A percentile compares a stretch with the other conserved stretches of the same genome.
These are phyloP conservation scores for Hermanozyma aechmeae DNA, from an alignment of 805 yeast species.

Conservation along the genomic window DNA sequence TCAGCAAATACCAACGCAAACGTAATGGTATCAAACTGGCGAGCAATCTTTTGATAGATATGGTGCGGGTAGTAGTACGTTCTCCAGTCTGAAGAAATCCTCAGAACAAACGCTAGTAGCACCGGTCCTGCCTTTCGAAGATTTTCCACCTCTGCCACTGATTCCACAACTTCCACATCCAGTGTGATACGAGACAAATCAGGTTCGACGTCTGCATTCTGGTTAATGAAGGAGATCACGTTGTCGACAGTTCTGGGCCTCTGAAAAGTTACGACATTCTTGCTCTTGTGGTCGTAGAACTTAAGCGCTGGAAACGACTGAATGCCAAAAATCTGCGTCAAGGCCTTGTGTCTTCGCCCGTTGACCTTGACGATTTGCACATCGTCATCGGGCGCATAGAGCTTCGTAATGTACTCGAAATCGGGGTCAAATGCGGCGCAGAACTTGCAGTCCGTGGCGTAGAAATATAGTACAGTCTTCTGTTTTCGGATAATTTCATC, in stretches of 20 bases:
- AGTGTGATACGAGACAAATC: not conserved
- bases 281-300: constrained; percentile 34
- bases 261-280: constrained; percentile 26
- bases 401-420: constrained; percentile 28
- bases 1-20: constrained; percentile 20
- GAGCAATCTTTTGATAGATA: constrained; percentile 22
- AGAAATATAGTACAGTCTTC: too few species aligned
- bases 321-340: constrained; percentile 31
- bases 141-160: constrained; percentile 1
- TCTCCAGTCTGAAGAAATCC: constrained; percentile 18
- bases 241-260: constrained; percentile 11
- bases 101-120: constrained; percentile 7
- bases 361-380: constrained; percentile 26
- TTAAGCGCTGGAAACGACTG: constrained; percentile 41
- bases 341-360: constrained; percentile 16
- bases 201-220: constrained; percentile 2
- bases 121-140: constrained; percentile 1
- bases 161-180: not conserved
- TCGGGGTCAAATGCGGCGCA: constrained; percentile 24
- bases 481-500: too few species aligned
- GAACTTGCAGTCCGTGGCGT: constrained; percentile 27
- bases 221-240: constrained; percentile 5
- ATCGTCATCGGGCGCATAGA: constrained; percentile 24
- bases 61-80: constrained; percentile 24
- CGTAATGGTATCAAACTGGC: constrained; percentile 4